Base-by-base conservation (phyloP, 192 early-diverging fungal genomes). In the Bifiguratus adelaidae region DNA sequence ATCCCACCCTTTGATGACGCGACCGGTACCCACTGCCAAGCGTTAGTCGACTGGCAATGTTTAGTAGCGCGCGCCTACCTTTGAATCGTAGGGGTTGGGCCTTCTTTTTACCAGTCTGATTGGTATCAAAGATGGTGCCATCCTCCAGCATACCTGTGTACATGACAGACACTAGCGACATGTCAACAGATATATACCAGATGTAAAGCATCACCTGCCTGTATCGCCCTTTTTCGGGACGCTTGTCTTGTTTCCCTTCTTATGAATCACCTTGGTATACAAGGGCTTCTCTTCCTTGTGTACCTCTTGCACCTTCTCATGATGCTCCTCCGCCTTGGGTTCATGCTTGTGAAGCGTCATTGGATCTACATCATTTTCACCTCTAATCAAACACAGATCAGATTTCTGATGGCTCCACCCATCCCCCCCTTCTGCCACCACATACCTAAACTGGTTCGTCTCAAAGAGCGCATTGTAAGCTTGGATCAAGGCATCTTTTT, bases 1-100 rank as follows among this genome's bases (percentile, higher is more conserved):
- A 33, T 87, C 85, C 82, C 82, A 88, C n/a, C 79, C 85, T 20
- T 69, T 34, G 47, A 88, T 83, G 16, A 85, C 82, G 30, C 55
- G 45, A 18, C 67, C 70, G 36, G 43, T 44, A 2, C 78, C 78
- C n/a, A 74, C 70, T 43, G 30, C n/a, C 16, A 34, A 34, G 11
- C 32, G 32, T 13, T 13, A 34, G 15, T 15, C 11, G 11, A 34
- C 15, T 34, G 32, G 11, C 11, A 34, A 34, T 34, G 11, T 13
- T 13, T 13, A 13, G 32, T 40, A 21, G 22, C 5, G 22, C 18
- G 22, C 15, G 32, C 25, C 30, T 60, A 67, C 67, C 69, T 56
- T 76, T 84, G 67, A 89, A 89, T 25, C 70, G 63, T 25, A 92
- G 64, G 2, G 85, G 80, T 24, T 59, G 52, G n/a, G 66, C 63